Base-by-base conservation (phyloP, 768 basidiomycete species). In the Sistotremastrum niveocremeum region DNA sequence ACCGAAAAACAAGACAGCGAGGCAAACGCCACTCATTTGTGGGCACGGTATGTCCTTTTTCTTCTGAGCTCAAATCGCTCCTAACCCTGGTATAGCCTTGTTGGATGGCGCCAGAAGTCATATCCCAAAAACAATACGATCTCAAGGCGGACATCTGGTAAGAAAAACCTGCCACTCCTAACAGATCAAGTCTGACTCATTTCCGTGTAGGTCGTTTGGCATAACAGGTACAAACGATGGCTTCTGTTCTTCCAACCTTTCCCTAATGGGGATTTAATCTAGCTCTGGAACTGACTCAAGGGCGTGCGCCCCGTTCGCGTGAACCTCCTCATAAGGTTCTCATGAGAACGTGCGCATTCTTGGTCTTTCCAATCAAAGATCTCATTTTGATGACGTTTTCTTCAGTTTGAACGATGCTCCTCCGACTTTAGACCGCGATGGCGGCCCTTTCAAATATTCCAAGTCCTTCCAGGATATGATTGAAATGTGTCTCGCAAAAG, bases 31-130 rank as follows among this genome's bases (percentile, higher is more conserved):
- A 82, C 58, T 86, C 83, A 7, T 95, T 95, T 57, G 93, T 95
- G 9, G 93, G 93, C 42, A 95, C 91, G 29, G 82, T 84, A 48
- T 43, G 77, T 62, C 7, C 12, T 28, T 35, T 8, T 32, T 29
- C 42, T 28, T 35, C 9, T 8, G 37, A 9, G 7, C 9, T 5
- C 33, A 7, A 28, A 29, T 46, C 28, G 31, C 20, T 44, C 10
- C 30, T 42, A 32, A 38, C 28, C 7, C 28, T 7, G 37, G 33
- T 4, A 28, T 28, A 80, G 77, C 93, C 93, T 1, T 88, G 85
- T 59, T 95, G 88, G 88, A 97, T 95, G 91, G 88, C 93, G 0
- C 93, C 93, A 2, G 93, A 97, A 55, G 73, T 95, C 28, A 85
- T 97, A 41, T 74, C 83, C 53, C 84, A 89, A 42, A 74, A 74